A percentile compares a stretch with the other conserved stretches of the same genome.
Evolutionary conservation across 371 early-diverging fungal genomes (phyloP).

Genomic region (Mucor racemosus): DNA sequence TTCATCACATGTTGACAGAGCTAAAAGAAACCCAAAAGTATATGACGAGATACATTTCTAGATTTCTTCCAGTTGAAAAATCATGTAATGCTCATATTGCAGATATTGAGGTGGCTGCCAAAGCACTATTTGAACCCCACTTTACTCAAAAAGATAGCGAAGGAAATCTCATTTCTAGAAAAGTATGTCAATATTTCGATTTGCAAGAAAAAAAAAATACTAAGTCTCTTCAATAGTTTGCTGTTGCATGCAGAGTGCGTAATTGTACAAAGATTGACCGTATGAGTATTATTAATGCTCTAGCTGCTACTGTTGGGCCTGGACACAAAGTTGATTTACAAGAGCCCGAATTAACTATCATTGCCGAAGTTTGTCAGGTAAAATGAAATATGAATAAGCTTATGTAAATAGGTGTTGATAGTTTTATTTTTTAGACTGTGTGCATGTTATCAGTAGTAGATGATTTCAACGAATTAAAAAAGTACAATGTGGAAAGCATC

Average conservation of each 20-base stretch:
- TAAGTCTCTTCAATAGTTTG: conserved; percentile 54
- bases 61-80: conserved; percentile 68
- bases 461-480: conserved; percentile 67
- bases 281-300: conserved; percentile 54
- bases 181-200: conserved; percentile 26
- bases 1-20: conserved; percentile 63
- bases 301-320: conserved; percentile 61
- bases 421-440: conserved; percentile 48
- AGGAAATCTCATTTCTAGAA: conserved; percentile 40
- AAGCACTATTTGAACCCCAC: conserved; percentile 54
- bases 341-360: conserved; percentile 63
- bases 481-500: conserved; percentile 71
- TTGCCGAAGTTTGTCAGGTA: conserved; percentile 78
- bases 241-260: conserved; percentile 67
- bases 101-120: conserved; percentile 63
- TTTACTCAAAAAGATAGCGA: conserved; percentile 54
- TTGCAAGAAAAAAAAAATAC: not conserved
- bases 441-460: conserved; percentile 74
- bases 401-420: not conserved
- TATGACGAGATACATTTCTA: conserved; percentile 65
- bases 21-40: conserved; percentile 58
- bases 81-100: conserved; percentile 62
- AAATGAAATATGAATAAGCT: not conserved
- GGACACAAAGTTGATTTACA: conserved; percentile 68
- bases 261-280: conserved; percentile 65